Conservation (phyloP, 2,329 filamentous ascomycete genomes). For the Zasmidium cellare region DNA sequence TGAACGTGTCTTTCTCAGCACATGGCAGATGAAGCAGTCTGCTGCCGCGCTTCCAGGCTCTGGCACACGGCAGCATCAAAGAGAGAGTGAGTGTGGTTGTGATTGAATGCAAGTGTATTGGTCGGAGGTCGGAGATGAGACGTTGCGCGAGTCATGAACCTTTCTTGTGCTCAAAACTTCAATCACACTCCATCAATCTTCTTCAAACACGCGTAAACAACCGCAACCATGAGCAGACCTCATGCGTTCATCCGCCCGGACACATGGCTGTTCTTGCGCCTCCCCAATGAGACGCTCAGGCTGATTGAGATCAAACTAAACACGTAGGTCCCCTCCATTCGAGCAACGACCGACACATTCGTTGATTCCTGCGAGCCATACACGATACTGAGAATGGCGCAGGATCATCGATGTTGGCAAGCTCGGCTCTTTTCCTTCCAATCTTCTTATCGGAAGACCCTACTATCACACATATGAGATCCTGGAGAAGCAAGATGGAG, state of each 20-base stretch:
- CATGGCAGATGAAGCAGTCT: not conserved
- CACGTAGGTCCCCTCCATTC: slow-evolving; percentile 55
- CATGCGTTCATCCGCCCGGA: slow-evolving; percentile 52
- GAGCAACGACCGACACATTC: slow-evolving; percentile 25
- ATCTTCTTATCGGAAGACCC: slow-evolving; percentile 86
- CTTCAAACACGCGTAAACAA: not conserved
- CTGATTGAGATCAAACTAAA: slow-evolving; percentile 62
- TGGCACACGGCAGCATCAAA: slow-evolving; percentile 12
- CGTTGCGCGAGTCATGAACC: not conserved
- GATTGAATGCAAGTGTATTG: not conserved
- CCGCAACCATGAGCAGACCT: slow-evolving; percentile 33
- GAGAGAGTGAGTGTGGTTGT: not conserved
- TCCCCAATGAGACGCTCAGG: slow-evolving; percentile 60
- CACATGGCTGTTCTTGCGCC: slow-evolving; percentile 55
- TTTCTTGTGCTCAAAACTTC: not conserved
- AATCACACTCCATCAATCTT: not conserved
- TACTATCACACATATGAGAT: slow-evolving; percentile 92
- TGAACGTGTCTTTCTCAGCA: not conserved
- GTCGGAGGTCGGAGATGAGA: not conserved
- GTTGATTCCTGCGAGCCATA: slow-evolving; percentile 31
- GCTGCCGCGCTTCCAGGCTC: slow-evolving; percentile 5
- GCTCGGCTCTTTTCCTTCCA: slow-evolving; percentile 86
- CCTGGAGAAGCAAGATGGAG: slow-evolving; percentile 66
- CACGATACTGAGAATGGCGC: slow-evolving; percentile 33
- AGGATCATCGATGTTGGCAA: slow-evolving; percentile 88